Conservation (phyloP, 2,329 filamentous ascomycete species). For the Penicillium glabrum region DNA sequence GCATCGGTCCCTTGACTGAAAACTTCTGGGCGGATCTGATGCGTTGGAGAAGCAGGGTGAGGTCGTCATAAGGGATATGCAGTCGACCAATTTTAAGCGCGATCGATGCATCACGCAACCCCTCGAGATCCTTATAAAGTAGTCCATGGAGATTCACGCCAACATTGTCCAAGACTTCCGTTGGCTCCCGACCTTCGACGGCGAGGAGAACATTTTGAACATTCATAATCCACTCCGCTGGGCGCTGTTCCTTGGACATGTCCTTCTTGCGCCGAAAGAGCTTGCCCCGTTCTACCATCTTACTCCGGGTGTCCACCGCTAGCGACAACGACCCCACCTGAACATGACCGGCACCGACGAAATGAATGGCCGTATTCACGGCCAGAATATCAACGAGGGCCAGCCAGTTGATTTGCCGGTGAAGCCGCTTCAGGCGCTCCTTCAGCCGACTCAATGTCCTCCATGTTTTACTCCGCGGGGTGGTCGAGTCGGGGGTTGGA, state of each 20-base stretch:
- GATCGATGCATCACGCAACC: slow-evolving; percentile 84
- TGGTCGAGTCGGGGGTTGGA: slow-evolving; percentile 14
- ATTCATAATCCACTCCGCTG: slow-evolving; percentile 92
- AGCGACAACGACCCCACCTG: slow-evolving; percentile 82
- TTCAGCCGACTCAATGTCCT: slow-evolving; percentile 74
- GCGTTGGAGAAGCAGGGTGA: slow-evolving; percentile 51
- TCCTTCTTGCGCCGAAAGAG: slow-evolving; percentile 80
- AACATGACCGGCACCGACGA: slow-evolving; percentile 79
- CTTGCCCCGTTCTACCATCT: slow-evolving; percentile 86
- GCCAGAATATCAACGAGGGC: slow-evolving; percentile 86
- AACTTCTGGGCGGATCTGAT: slow-evolving; percentile 36
- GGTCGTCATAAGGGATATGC: slow-evolving; percentile 86
- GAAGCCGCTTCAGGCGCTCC: slow-evolving; percentile 80
- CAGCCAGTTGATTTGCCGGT: slow-evolving; percentile 84
- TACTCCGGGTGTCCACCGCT: slow-evolving; percentile 85
- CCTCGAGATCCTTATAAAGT: slow-evolving; percentile 79
- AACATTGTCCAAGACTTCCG: slow-evolving; percentile 84
- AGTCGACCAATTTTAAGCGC: slow-evolving; percentile 87
- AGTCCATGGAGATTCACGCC: slow-evolving; percentile 90
- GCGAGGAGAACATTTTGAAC: slow-evolving; percentile 86
- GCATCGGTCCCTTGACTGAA: slow-evolving; percentile 33
- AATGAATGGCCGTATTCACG: slow-evolving; percentile 71
- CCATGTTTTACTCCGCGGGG: slow-evolving; percentile 71
- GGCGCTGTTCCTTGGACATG: slow-evolving; percentile 62
- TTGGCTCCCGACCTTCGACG: slow-evolving; percentile 76